Evolutionary conservation across 495 filamentous ascomycete species (phyloP), one percentile per base, ranked within the genome.

Genomic region (Beverwykella pulmonaria): DNA sequence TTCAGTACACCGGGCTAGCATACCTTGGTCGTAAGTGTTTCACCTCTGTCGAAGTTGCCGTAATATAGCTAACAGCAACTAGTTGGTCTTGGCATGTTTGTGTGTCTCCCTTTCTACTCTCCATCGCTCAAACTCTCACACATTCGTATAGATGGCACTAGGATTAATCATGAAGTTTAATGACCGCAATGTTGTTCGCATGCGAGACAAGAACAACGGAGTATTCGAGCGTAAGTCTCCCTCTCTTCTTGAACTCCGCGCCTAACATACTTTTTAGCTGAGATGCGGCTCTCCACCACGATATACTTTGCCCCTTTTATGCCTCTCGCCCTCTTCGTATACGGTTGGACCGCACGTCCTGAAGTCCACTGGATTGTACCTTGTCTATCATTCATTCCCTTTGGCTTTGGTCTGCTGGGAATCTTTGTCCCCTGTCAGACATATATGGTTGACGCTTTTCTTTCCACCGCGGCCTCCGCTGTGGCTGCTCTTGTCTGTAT

Each of bases 321-420:
- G 58, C 63, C 63, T 8, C 1, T 68, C 53, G 58, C 55, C 5
- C 53, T 71, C 39, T 68, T 71, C 65, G 39, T 63, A 9, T 71
- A 71, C 54, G 68, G 68, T 26, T 71, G 64, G 68, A 59, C 59
- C 5, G 59, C 64, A 22, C 58, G 59, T 19, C 20, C 23, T 15
- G 15, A 32, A 0, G 49, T 67, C 23, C 65, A 71, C 55, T 69
- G 68, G 62, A 68, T 57, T 20, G 80, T 82, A 20, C 86, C 87
- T 3, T 82, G 87, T 22, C 79, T 88, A 25, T 84, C 84, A 0
- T 78, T 79, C 4, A 69, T 78, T 0, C 73, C 84, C 15, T 82
- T 87, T 46, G 84, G 82, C 0, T 69, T 83, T 22, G 86, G 86
- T 6, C 79, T 83, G 60, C 76, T 86, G 23, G 62, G 60, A 9